A percentile compares a stretch with the other conserved stretches of the same genome.
Evolutionary conservation across 129 eudicot genomes (phyloP).

Genomic region (Deinandra increscens): DNA sequence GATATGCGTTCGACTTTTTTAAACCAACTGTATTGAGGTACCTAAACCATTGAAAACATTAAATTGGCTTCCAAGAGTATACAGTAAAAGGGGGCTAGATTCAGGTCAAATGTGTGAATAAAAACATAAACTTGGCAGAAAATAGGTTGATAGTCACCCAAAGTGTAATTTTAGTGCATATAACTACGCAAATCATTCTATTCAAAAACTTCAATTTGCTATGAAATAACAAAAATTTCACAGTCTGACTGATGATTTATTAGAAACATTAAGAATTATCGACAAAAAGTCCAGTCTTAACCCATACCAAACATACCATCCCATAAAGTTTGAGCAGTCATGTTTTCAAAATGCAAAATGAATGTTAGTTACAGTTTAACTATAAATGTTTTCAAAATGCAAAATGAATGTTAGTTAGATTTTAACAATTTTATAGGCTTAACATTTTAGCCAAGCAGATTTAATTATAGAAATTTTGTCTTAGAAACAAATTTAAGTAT

Average conservation of each 20-base stretch:
- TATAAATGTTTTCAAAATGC: too few relatives aligned
- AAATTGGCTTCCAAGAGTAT: neutral
- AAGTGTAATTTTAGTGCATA: neutral
- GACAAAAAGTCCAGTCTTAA: neutral
- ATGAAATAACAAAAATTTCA: neutral
- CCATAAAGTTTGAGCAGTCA: too few relatives aligned
- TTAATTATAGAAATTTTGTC: too few relatives aligned
- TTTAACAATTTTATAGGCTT: too few relatives aligned
- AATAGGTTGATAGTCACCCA: neutral
- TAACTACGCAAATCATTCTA: neutral
- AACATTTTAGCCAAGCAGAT: too few relatives aligned
- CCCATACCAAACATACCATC: slow-evolving; percentile 53
- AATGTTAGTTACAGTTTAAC: too few relatives aligned
- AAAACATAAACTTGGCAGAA: neutral
- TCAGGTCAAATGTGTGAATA: neutral
- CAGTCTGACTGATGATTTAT: neutral
- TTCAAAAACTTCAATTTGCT: too few relatives aligned
- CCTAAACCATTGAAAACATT: slow-evolving; percentile 38
- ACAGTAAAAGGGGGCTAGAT: neutral
- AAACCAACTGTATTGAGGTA: slow-evolving; percentile 82
- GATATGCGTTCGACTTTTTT: slow-evolving; percentile 65
- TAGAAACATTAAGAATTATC: neutral
- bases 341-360: too few relatives aligned
- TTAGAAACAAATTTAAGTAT: too few relatives aligned
- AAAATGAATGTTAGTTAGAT: too few relatives aligned